A percentile compares a stretch with the other conserved stretches of the same genome.
phyloP scores from a whole-genome alignment of 192 early-diverging fungal species.

The Coemansia erecta region DNA sequence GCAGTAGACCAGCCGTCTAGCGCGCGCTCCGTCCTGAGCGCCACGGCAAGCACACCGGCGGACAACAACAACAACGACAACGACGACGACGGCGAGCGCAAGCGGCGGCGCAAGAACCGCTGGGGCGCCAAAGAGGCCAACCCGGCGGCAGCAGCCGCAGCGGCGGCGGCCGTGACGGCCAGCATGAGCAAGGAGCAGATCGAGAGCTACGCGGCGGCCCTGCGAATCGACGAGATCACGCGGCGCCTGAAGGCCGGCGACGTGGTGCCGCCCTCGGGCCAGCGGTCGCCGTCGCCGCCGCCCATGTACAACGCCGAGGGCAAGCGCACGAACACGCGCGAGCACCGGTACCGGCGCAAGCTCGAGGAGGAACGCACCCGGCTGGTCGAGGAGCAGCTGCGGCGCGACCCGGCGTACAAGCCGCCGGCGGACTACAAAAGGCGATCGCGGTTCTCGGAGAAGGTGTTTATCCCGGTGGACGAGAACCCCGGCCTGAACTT shows the following conservation, averaged over 20 bases:
- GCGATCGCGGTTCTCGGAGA: conserved; percentile 81
- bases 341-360: conserved; percentile 84
- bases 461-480: conserved; percentile 92
- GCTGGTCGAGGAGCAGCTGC: conserved; percentile 77
- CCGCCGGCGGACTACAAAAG: conserved; percentile 91
- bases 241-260: conserved; percentile 78
- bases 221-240: conserved; percentile 91
- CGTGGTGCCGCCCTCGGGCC: conserved; percentile 65
- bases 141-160: conserved; percentile 71
- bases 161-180: conserved; percentile 73
- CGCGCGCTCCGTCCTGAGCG: too few species aligned
- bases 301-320: conserved; percentile 91
- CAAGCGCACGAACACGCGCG: conserved; percentile 94
- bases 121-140: conserved; percentile 82
- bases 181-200: conserved; percentile 76
- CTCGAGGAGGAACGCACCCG: conserved; percentile 91
- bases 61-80: neutral
- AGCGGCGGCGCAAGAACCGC: conserved; percentile 75
- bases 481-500: conserved; percentile 98
- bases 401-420: conserved; percentile 73
- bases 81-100: conserved; percentile 52
- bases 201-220: conserved; percentile 67
- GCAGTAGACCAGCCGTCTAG: too few species aligned
- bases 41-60: too few species aligned
- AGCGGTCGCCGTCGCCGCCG: conserved; percentile 93